Percentiles rank a stretch among this genome's conserved stretches.
phyloP scores from a whole-genome alignment of 345 rosid species.

The Bruguiera gymnorhiza region DNA sequence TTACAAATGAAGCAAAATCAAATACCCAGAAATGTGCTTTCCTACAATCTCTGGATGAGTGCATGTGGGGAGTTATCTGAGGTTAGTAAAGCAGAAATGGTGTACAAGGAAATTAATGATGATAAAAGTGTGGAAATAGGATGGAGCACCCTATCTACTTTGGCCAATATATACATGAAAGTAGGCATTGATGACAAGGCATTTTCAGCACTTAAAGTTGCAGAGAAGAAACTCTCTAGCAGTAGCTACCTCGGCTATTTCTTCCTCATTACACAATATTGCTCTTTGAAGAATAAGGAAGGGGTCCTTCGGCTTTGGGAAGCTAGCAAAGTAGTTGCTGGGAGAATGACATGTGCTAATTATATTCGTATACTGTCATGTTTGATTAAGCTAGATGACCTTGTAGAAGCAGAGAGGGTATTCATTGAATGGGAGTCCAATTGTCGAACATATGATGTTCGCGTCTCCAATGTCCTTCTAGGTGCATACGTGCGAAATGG shows the following conservation, averaged over 20 bases:
- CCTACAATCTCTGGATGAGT: conserved; percentile 67
- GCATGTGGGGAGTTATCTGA: conserved; percentile 33
- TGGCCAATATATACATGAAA: conserved; percentile 50
- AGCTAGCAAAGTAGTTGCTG: conserved; percentile 39
- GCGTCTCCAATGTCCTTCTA: conserved; percentile 57
- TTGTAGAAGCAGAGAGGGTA: conserved; percentile 40
- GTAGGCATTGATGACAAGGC: conserved; percentile 46
- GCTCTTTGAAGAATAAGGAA: conserved; percentile 37
- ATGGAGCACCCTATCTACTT: conserved; percentile 53
- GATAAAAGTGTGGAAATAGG: conserved; percentile 50
- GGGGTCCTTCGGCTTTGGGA: conserved; percentile 52
- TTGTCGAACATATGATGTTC: conserved; percentile 44
- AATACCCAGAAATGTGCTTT: conserved; percentile 47
- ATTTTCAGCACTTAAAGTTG: conserved; percentile 31
- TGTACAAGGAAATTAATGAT: conserved; percentile 45
- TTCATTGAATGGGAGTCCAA: conserved; percentile 48
- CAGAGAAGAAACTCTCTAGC: conserved; percentile 46
- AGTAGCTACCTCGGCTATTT: conserved; percentile 41
- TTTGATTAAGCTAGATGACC: conserved; percentile 41
- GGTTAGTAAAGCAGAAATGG: conserved; percentile 33
- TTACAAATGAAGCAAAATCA: conserved; percentile 48
- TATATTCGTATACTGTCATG: conserved; percentile 53
- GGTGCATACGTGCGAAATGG: conserved; percentile 51
- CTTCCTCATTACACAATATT: conserved; percentile 46
- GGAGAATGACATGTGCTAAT: conserved; percentile 48